Evolutionary conservation across 805 yeast species (phyloP).

Genomic region (Debaryomyces tyrocola): DNA sequence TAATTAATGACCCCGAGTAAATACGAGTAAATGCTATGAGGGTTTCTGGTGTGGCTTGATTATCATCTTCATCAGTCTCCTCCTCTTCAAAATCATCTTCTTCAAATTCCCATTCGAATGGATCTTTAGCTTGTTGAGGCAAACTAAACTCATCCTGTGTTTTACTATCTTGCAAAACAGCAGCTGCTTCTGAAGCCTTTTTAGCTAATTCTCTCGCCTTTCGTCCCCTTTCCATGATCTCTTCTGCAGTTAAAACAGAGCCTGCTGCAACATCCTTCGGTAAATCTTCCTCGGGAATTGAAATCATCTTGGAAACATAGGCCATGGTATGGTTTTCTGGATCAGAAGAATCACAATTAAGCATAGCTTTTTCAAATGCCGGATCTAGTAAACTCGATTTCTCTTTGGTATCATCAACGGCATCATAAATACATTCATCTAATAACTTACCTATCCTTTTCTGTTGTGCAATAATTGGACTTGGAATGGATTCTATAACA

Average conservation of each 20-base stretch:
- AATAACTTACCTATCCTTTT: constrained; percentile 69
- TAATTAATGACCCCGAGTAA: constrained; percentile 76
- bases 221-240: constrained; percentile 60
- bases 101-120: constrained; percentile 47
- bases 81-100: constrained; percentile 43
- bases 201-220: constrained; percentile 66
- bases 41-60: constrained; percentile 54
- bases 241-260: constrained; percentile 47
- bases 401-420: constrained; percentile 41
- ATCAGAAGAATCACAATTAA: constrained; percentile 64
- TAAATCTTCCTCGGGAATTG: constrained; percentile 78
- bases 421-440: constrained; percentile 39
- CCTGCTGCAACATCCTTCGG: constrained; percentile 53
- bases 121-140: constrained; percentile 28
- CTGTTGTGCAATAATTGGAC: constrained; percentile 75
- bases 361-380: constrained; percentile 54
- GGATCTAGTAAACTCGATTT: constrained; percentile 45
- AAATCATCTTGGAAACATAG: constrained; percentile 85
- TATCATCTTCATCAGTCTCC: constrained; percentile 46
- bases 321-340: constrained; percentile 54
- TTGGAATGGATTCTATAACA: constrained; percentile 81
- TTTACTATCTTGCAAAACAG: constrained; percentile 23
- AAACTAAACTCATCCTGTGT: constrained; percentile 23
- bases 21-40: constrained; percentile 87
- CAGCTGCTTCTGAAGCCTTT: constrained; percentile 58